Evolutionary conservation across 805 yeast species (phyloP).

Genomic region (Yarrowia alimentaria): DNA sequence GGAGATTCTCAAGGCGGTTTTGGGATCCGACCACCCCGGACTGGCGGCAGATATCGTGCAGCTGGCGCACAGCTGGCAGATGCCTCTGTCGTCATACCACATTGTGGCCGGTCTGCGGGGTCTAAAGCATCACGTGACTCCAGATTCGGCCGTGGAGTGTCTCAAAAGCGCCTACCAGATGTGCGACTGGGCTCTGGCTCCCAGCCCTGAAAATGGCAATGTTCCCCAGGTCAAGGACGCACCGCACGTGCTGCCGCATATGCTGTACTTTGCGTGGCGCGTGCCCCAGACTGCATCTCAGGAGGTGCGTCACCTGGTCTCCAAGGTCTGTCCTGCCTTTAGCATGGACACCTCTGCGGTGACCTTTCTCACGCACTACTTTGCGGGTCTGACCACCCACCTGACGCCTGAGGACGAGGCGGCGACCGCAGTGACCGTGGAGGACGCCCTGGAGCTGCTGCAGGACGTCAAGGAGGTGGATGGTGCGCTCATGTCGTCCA

Average conservation of each 20-base stretch:
- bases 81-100: neutral
- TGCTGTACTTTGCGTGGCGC: slow-evolving; percentile 18
- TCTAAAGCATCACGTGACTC: neutral
- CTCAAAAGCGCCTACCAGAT: slow-evolving; percentile 16
- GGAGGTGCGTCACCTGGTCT: slow-evolving; percentile 7
- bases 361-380: slow-evolving; percentile 5
- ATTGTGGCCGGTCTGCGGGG: neutral
- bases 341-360: neutral
- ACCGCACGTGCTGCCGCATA: slow-evolving; percentile 1
- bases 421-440: neutral
- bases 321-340: slow-evolving; percentile 15
- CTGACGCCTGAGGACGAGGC: neutral
- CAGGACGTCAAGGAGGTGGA: neutral
- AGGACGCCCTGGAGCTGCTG: neutral
- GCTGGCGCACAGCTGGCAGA: slow-evolving; percentile 4
- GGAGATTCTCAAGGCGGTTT: slow-evolving; percentile 3
- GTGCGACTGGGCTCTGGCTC: slow-evolving; percentile 24
- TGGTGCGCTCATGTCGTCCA: slow-evolving; percentile 7
- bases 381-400: neutral
- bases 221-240: slow-evolving; percentile 21
- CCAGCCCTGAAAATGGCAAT: slow-evolving; percentile 13
- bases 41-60: neutral
- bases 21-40: neutral
- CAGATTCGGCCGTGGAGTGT: slow-evolving; percentile 4
- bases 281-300: slow-evolving; percentile 4